Evolutionary conservation across 2,329 filamentous ascomycete species (phyloP).

Genomic region (Fusarium buharicum): DNA sequence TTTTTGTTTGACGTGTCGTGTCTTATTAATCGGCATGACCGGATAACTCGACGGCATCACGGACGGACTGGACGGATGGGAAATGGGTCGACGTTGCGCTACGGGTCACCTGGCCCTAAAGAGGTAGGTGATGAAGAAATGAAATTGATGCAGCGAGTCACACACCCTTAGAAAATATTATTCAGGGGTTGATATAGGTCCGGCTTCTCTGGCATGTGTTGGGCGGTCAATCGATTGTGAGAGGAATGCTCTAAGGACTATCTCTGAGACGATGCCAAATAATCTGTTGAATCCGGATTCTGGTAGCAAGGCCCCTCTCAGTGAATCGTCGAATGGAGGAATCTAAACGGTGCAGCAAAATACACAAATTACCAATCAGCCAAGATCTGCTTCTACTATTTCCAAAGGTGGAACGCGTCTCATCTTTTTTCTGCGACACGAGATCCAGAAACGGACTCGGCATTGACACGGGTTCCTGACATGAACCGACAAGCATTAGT

Average conservation of each 20-base stretch:
- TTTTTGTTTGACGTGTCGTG: constrained; percentile 1
- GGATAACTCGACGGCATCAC: constrained; percentile 9
- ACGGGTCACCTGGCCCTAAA: constrained; percentile 27
- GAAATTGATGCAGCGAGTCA: constrained; percentile 32
- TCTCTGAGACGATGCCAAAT: neutral
- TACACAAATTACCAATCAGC: neutral
- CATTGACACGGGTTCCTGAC: constrained; percentile 35
- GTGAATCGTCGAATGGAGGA: neutral
- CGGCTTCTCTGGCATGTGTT: neutral
- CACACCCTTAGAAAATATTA: constrained; percentile 4
- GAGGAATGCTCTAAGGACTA: too few species aligned
- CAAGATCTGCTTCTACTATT: neutral
- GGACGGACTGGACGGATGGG: neutral
- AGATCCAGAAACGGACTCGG: constrained; percentile 26
- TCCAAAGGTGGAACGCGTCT: constrained; percentile 13
- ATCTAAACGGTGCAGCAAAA: too few species aligned
- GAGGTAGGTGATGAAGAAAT: constrained; percentile 12
- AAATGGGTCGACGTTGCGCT: constrained; percentile 27
- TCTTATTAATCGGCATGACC: constrained; percentile 28
- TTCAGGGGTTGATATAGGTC: too few species aligned
- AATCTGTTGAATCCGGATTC: neutral
- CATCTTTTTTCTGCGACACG: constrained; percentile 26
- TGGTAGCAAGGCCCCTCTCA: neutral
- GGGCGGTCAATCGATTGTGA: neutral
- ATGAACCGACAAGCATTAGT: constrained; percentile 22